Evolutionary conservation across 2,329 filamentous ascomycete genomes (phyloP).

Genomic region (Didymella arachidicola): DNA sequence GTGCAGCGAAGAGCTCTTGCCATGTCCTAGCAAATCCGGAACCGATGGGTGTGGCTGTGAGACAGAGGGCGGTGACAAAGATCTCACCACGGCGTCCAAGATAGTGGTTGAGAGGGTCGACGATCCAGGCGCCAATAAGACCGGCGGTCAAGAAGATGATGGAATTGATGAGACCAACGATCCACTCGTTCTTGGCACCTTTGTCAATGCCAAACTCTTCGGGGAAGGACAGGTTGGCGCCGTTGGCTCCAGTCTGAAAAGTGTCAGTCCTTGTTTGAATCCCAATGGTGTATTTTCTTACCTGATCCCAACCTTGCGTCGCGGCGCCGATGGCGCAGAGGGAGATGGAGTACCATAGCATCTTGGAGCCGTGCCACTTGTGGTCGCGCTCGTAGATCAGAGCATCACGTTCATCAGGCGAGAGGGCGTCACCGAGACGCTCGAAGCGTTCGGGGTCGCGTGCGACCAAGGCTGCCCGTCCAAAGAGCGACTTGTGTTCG

Average conservation of each 20-base stretch:
- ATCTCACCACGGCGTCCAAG: constrained; percentile 50
- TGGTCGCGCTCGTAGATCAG: constrained; percentile 70
- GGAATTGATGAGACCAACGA: constrained; percentile 45
- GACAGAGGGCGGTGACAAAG: constrained; percentile 47
- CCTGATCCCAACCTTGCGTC: constrained; percentile 68
- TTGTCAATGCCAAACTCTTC: constrained; percentile 59
- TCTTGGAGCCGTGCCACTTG: constrained; percentile 66
- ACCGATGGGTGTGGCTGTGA: constrained; percentile 50
- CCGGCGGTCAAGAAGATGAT: constrained; percentile 53
- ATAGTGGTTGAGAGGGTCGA: constrained; percentile 50
- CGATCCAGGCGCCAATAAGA: constrained; percentile 37
- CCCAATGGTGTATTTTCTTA: neutral
- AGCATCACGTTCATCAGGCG: constrained; percentile 65
- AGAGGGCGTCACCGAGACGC: constrained; percentile 64
- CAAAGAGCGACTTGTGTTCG: constrained; percentile 66
- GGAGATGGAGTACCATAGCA: constrained; percentile 71
- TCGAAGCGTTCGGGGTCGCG: constrained; percentile 72
- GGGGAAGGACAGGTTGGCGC: constrained; percentile 69
- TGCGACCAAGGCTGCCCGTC: constrained; percentile 76
- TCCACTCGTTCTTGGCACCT: constrained; percentile 39
- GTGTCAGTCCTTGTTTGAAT: neutral
- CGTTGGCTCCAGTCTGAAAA: constrained; percentile 60
- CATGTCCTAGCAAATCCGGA: constrained; percentile 49
- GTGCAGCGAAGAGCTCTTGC: constrained; percentile 47
- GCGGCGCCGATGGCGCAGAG: constrained; percentile 74